phyloP scores from a whole-genome alignment of 345 rosid species.

The Pugionium dolabratum region DNA sequence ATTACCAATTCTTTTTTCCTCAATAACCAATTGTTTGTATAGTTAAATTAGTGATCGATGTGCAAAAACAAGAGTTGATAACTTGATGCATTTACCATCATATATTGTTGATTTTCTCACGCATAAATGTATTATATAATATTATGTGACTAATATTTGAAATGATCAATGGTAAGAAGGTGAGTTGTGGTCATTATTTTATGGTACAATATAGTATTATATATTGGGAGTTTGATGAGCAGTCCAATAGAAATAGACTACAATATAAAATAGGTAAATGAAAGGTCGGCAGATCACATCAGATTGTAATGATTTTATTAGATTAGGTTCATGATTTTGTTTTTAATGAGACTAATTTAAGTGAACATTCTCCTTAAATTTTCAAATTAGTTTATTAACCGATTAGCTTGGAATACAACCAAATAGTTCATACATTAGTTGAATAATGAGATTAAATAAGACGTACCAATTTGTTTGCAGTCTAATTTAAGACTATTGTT shows the following conservation, averaged over 20 bases:
- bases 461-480: no score
- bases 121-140: neutral
- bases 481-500: no score
- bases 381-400: neutral
- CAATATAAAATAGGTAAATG: neutral
- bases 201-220: conserved; percentile 27
- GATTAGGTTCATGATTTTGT: conserved; percentile 50
- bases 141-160: conserved; percentile 21
- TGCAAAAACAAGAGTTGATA: conserved; percentile 12
- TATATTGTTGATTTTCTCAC: conserved; percentile 2
- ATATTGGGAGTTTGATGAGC: conserved; percentile 36
- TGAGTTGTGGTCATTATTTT: conserved; percentile 28
- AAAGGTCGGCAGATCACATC: conserved; percentile 70
- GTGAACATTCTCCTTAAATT: neutral
- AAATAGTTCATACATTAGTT: neutral
- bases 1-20: neutral
- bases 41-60: neutral
- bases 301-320: conserved; percentile 59
- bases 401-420: neutral
- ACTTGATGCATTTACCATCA: conserved; percentile 20
- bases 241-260: conserved; percentile 39
- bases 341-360: conserved; percentile 37
- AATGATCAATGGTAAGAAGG: conserved; percentile 34
- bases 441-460: no score
- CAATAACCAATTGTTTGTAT: neutral